Percentiles rank a stretch among this genome's conserved stretches.
Conservation (phyloP, 2,329 filamentous ascomycete species). For the Bisporella sp. region DNA sequence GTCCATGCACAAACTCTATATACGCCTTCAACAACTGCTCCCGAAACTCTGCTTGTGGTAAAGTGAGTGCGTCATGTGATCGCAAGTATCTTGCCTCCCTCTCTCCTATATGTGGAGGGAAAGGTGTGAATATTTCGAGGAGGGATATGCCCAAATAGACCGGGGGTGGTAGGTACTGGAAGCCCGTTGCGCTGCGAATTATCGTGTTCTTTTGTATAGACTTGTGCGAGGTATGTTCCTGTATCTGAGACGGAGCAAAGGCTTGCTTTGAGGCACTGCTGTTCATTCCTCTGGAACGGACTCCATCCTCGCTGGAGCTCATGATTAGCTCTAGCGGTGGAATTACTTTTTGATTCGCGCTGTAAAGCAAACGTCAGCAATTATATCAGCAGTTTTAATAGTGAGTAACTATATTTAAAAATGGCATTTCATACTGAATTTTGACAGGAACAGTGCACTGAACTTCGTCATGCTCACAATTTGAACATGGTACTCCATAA, state of each 20-base stretch:
- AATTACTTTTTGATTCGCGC: background rate
- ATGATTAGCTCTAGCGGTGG: background rate
- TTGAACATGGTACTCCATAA: constrained; percentile 7
- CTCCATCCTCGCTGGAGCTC: background rate
- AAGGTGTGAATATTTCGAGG: constrained; percentile 3
- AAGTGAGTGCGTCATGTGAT: constrained; percentile 13
- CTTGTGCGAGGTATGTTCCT: background rate
- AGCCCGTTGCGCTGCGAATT: background rate
- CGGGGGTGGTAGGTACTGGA: background rate
- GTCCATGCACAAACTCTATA: constrained; percentile 12
- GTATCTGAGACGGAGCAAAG: background rate
- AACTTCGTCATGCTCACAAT: constrained; percentile 7
- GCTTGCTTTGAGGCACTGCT: background rate
- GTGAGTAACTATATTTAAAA: background rate
- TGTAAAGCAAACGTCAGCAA: background rate
- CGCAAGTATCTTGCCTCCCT: background rate
- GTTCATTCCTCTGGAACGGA: background rate
- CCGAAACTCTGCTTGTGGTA: constrained; percentile 11
- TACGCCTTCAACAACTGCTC: constrained; percentile 13
- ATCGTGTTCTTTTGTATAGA: constrained; percentile 1
- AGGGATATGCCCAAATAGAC: background rate
- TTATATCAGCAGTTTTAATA: background rate
- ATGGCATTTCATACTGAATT: background rate
- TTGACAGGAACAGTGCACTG: constrained; percentile 1
- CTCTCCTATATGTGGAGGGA: constrained; percentile 5